Evolutionary conservation across 495 filamentous ascomycete genomes (phyloP), one percentile per base, ranked within the genome.

Genomic region (Podospora pseudopauciseta): DNA sequence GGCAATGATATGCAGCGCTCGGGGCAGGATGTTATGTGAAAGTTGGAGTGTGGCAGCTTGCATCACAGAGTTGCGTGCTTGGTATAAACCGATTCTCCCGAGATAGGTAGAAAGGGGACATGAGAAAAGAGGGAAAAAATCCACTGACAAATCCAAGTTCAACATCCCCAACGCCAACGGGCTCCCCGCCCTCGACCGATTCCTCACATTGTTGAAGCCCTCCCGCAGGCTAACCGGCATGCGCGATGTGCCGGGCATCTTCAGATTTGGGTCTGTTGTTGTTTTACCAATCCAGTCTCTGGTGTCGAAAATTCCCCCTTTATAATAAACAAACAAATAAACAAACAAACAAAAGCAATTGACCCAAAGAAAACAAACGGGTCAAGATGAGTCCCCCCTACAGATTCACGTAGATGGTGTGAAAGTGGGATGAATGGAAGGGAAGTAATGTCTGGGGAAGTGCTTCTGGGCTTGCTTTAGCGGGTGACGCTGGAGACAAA

Each of bases 101-200:
- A 6, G 34, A 60, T 15, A 60, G 58, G 27, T 9, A 67, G 54
- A 11, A 54, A 65, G 57, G 53, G 27, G 20, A 28, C 23, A 23
- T 23, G 9, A 59, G 7, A 39, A 55, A 54, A 27, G 59, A 65
- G 44, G 23, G 19, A 20, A 9, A 44, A 59, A 32, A 32, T 32
- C 1, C 61, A 86, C 91, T 86, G 83, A 96, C 92, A 95, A 76
- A 73, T 96, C 92, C 67, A 96, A 74, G 76, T 93, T 95, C 63
- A 95, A 75, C 66, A 87, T 78, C 53, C 87, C 84, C 67, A 88
- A 75, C 72, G 88, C 84, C 67, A 88, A 75, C 72, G 88, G 85
- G 70, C 85, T 85, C 65, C 77, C 82, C 64, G 87, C 80, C 66
- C 85, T 81, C 57, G 81, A 77, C 58, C 79, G 81, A 70, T 83